phyloP scores from a whole-genome alignment of 1,284 basidiomycete species.

The Lignosus rhinocerotis region DNA sequence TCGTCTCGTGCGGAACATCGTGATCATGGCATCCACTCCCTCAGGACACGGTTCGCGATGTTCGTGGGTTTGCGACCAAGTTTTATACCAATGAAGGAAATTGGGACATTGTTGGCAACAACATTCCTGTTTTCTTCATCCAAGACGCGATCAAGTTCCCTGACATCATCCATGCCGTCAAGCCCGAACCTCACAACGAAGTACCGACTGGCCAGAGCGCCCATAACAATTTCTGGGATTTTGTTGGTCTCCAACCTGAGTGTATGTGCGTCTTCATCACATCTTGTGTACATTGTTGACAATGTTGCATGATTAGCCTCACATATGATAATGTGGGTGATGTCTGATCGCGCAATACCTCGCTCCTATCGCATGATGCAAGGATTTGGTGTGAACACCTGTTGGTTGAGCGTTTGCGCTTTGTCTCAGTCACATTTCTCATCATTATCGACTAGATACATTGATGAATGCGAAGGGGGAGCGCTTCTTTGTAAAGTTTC shows the following conservation, averaged over 20 bases:
- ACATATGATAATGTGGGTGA: slow-evolving; percentile 82
- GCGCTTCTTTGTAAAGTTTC: slow-evolving; percentile 83
- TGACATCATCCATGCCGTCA: slow-evolving; percentile 79
- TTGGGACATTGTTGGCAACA: slow-evolving; percentile 82
- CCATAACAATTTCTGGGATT: slow-evolving; percentile 90
- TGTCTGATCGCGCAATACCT: slow-evolving; percentile 82
- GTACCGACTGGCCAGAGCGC: slow-evolving; percentile 63
- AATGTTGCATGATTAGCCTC: slow-evolving; percentile 45
- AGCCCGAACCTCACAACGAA: slow-evolving; percentile 81
- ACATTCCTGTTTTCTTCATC: slow-evolving; percentile 85
- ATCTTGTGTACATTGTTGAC: background rate
- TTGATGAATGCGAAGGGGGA: slow-evolving; percentile 67
- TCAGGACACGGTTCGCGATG: slow-evolving; percentile 79
- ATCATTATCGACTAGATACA: slow-evolving; percentile 36
- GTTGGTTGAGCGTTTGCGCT: background rate
- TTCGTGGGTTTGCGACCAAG: slow-evolving; percentile 81
- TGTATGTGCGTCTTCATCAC: slow-evolving; percentile 36
- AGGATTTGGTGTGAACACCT: slow-evolving; percentile 86
- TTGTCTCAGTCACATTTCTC: background rate
- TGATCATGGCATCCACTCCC: slow-evolving; percentile 17
- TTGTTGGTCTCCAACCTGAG: slow-evolving; percentile 63
- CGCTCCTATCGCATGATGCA: slow-evolving; percentile 86
- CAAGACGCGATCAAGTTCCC: slow-evolving; percentile 85
- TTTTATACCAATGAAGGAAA: slow-evolving; percentile 82
- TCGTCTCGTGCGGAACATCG: background rate